Evolutionary conservation across 805 yeast genomes (phyloP).

Genomic region (Pichia kluyveri): DNA sequence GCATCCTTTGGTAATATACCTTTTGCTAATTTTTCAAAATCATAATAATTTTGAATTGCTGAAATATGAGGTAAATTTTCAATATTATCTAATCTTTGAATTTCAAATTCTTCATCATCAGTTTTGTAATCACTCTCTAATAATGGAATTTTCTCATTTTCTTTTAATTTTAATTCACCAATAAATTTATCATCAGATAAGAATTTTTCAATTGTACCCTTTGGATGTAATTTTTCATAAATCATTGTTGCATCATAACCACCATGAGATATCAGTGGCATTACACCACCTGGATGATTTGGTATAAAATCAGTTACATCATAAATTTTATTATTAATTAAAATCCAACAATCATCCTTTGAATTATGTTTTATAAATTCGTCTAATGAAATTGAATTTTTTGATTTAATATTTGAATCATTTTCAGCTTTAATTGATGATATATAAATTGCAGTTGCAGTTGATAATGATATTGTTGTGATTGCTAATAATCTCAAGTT

Average conservation of each 20-base stretch:
- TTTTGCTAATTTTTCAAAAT: slow-evolving; percentile 82
- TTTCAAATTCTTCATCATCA: slow-evolving; percentile 30
- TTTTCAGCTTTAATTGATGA: slow-evolving; percentile 3
- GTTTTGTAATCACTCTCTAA: slow-evolving; percentile 21
- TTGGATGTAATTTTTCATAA: slow-evolving; percentile 85
- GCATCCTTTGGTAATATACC: slow-evolving; percentile 69
- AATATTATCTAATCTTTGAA: slow-evolving; percentile 31
- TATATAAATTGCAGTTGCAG: neutral
- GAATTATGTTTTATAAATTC: slow-evolving; percentile 46
- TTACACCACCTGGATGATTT: slow-evolving; percentile 45
- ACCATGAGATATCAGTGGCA: slow-evolving; percentile 34
- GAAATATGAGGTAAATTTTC: slow-evolving; percentile 59
- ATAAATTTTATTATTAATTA: slow-evolving; percentile 69
- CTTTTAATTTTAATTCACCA: slow-evolving; percentile 29
- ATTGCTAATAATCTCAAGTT: too few species aligned
- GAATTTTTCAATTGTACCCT: slow-evolving; percentile 66
- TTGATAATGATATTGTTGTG: neutral
- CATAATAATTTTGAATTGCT: slow-evolving; percentile 68
- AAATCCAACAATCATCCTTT: slow-evolving; percentile 72
- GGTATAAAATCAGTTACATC: slow-evolving; percentile 55
- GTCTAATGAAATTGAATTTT: slow-evolving; percentile 20
- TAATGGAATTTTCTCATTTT: slow-evolving; percentile 27
- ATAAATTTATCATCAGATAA: slow-evolving; percentile 51
- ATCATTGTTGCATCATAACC: slow-evolving; percentile 53
- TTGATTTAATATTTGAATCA: neutral